These are phyloP conservation scores for Phytophthora cryptogea DNA, from an alignment of 352 stramenopile species.

Conservation along the genomic window DNA sequence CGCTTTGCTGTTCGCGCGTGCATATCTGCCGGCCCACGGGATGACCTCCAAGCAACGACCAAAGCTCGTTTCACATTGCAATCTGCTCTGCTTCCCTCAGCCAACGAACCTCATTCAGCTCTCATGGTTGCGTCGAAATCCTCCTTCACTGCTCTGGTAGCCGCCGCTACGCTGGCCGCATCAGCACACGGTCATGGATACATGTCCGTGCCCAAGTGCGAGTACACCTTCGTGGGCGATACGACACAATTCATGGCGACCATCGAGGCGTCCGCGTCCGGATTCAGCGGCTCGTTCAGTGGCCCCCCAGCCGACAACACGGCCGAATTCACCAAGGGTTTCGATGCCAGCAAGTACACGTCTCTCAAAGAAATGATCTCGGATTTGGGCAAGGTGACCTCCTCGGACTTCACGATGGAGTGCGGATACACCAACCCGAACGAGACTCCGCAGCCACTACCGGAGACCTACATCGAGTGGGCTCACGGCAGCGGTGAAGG, in stretches of 20 bases:
- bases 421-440: conserved; percentile 35
- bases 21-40: conserved; percentile 1
- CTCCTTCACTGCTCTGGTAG: conserved; percentile 2
- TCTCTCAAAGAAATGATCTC: conserved; percentile 29
- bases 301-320: conserved; percentile 32
- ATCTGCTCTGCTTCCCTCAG: conserved; percentile 3
- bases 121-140: conserved; percentile 14
- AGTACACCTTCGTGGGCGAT: conserved; percentile 29
- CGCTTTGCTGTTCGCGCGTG: conserved; percentile 19
- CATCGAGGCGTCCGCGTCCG: conserved; percentile 27
- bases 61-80: conserved; percentile 11
- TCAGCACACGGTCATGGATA: conserved; percentile 32
- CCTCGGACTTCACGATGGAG: conserved; percentile 20
- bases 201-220: conserved; percentile 31
- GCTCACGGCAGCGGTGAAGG: conserved; percentile 32
- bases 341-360: conserved; percentile 19
- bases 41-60: background rate
- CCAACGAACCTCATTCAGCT: background rate
- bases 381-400: conserved; percentile 27
- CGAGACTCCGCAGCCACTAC: conserved; percentile 24
- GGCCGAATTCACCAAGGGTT: conserved; percentile 34
- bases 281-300: conserved; percentile 29
- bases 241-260: conserved; percentile 42
- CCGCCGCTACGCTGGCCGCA: conserved; percentile 4
- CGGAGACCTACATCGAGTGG: conserved; percentile 31